Conservation (phyloP, 257 asterid genomes). For the Prunella vulgaris region DNA sequence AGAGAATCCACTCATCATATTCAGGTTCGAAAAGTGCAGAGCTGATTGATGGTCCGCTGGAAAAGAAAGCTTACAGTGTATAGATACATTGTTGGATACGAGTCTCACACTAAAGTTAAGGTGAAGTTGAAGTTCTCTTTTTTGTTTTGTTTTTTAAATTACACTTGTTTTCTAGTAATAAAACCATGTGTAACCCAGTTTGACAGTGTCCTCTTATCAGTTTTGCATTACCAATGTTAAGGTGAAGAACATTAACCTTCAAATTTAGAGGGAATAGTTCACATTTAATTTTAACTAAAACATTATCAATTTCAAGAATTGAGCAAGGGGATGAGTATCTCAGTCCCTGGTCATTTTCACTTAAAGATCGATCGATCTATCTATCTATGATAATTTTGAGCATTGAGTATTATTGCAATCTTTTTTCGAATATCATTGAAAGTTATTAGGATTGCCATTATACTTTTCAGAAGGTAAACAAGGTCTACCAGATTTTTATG, state of each 20-base stretch:
- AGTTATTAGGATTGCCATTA: not conserved
- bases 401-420: not conserved
- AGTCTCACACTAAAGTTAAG: not conserved
- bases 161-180: constrained; percentile 1
- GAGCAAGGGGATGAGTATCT: not conserved
- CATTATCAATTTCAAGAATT: not conserved
- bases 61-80: constrained; percentile 12
- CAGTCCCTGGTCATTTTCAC: not conserved
- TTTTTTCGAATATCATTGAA: not conserved
- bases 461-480: not conserved
- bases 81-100: not conserved
- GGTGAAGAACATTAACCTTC: not conserved
- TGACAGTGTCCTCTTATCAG: not conserved
- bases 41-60: constrained; percentile 33
- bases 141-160: not conserved
- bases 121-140: not conserved
- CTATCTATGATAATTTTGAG: not conserved
- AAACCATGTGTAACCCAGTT: constrained; percentile 12
- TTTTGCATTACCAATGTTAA: not conserved
- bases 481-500: not conserved
- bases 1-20: constrained; percentile 88
- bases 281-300: not conserved
- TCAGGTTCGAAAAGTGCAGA: constrained; percentile 83
- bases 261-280: not conserved
- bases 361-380: not conserved